Base-by-base conservation (phyloP, 31 red algal genomes). In the Asparagopsis taxiformis region DNA sequence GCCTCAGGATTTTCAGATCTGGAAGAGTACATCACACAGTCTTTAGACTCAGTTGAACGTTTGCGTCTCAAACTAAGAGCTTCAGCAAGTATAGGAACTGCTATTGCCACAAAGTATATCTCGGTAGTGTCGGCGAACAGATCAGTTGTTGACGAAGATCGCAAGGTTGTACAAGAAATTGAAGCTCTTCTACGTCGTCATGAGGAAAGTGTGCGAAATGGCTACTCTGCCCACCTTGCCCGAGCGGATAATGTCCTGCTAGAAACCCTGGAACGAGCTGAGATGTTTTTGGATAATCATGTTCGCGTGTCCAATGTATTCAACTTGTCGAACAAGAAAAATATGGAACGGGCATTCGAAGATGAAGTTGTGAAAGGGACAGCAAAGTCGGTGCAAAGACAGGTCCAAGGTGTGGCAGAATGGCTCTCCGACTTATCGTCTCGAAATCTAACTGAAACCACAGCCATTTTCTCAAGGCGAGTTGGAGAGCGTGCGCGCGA, bases 31-130 rank as follows among this genome's bases (percentile, higher is more conserved):
- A 68, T 89, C 6, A 80, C 65, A 1, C 26, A 80, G 7, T 41
- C 35, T 3, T 46, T 89, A 20, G 71, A 77, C 54, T 61, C 64
- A n/a, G 32, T 72, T 8, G 55, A 87, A 49, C 74, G 82, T 53
- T 56, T 74, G 31, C 64, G 39, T 15, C 53, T 87, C 16, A 87
- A 87, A 73, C 11, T 87, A 13, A 74, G 75, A 38, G 65, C 70
- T 2, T 67, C 75, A 3, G 58, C 49, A 6, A 49, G 31, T 9
- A 25, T 80, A 0, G 75, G 60, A 34, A 55, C 16, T 35, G 19
- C 37, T 15, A 21, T 80, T 26, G 11, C 60, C 25, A 25, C 31
- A 22, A 65, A 67, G 20, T 80, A 80, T 55, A 20, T 22, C 46
- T 29, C 62, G 41, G 75, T 67, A 24, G 25, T 80, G 30, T 33